Conservation (phyloP, 371 early-diverging fungal species). For the Choanephora cucurbitarum region DNA sequence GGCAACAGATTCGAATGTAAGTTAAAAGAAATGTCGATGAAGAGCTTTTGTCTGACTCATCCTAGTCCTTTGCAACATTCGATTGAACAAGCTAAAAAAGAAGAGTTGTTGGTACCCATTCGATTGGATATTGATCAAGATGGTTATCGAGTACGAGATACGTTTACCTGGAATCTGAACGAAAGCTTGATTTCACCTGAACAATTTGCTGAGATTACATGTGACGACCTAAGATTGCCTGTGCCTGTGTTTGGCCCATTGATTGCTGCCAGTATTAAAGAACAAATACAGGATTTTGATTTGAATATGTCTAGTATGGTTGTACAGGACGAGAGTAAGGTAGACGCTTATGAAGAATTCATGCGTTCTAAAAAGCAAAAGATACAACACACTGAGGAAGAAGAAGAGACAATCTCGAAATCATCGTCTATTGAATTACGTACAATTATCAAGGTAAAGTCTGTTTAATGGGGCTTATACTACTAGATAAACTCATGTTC, state of each 20-base stretch:
- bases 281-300: conserved; percentile 73
- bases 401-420: conserved; percentile 12
- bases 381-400: neutral
- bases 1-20: conserved; percentile 39
- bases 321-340: neutral
- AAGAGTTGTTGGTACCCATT: conserved; percentile 83
- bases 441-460: conserved; percentile 32
- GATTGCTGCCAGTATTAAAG: conserved; percentile 66
- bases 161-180: conserved; percentile 93
- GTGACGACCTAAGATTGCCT: conserved; percentile 78
- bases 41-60: neutral
- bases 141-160: conserved; percentile 81
- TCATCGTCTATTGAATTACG: conserved; percentile 17
- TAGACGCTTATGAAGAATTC: conserved; percentile 13
- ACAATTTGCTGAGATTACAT: conserved; percentile 80
- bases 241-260: conserved; percentile 53
- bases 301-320: conserved; percentile 45
- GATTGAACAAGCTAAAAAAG: conserved; percentile 61
- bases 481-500: too few species aligned
- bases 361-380: conserved; percentile 9
- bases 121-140: conserved; percentile 89
- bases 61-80: conserved; percentile 44
- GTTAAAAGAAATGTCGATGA: neutral
- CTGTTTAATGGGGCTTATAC: too few species aligned
- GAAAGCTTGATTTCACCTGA: conserved; percentile 57